Percentiles rank a stretch among this genome's conserved stretches.
phyloP scores from a whole-genome alignment of 2,329 filamentous ascomycete species.

The Tolypocladium capitatum region DNA sequence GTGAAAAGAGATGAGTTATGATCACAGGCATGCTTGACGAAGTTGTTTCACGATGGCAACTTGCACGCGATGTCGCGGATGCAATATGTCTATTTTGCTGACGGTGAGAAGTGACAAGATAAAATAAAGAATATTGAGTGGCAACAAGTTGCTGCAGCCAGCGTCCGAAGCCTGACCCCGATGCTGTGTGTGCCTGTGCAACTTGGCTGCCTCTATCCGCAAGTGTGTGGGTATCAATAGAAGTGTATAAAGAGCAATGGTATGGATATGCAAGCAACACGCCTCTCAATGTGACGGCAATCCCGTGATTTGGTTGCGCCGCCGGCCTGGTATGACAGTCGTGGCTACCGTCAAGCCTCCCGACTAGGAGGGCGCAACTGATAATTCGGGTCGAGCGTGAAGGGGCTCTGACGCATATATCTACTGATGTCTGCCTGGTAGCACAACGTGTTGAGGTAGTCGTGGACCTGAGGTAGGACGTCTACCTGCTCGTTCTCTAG shows the following conservation, averaged over 20 bases:
- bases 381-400: constrained; percentile 23
- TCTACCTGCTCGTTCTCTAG: constrained; percentile 22
- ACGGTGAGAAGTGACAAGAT: neutral
- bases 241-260: neutral
- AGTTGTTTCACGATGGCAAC: neutral
- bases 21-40: constrained; percentile 12
- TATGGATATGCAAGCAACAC: neutral
- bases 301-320: neutral
- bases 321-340: neutral
- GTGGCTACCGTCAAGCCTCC: neutral
- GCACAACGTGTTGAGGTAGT: constrained; percentile 44
- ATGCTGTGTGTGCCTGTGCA: neutral
- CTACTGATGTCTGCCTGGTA: constrained; percentile 47
- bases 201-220: neutral
- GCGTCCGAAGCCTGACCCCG: too few relatives aligned
- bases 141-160: neutral
- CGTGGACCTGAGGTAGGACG: constrained; percentile 45
- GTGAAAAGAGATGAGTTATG: constrained; percentile 14
- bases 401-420: constrained; percentile 41
- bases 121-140: neutral
- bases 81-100: neutral
- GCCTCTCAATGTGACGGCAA: neutral
- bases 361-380: constrained; percentile 1
- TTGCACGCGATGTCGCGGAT: neutral
- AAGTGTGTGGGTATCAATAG: neutral